Percentiles rank a stretch among this genome's conserved stretches.
Evolutionary conservation across 768 basidiomycete genomes (phyloP).

Genomic region (Lepiota brunneoincarnata): DNA sequence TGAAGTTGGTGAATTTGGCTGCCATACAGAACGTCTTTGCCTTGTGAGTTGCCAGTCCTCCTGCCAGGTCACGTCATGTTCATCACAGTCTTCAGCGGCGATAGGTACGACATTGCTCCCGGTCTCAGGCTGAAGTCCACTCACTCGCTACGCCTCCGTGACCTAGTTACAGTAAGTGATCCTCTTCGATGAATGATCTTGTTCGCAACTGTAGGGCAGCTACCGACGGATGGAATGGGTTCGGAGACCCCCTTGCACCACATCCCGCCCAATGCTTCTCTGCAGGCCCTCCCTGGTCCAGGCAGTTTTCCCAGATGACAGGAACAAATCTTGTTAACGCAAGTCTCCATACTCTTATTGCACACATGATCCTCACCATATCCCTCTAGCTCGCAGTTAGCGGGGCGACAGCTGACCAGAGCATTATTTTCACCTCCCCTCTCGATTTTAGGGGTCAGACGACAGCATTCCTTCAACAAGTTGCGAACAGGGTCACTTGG

Average conservation of each 20-base stretch:
- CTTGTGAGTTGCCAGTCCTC: not conserved
- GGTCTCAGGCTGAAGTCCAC: not conserved
- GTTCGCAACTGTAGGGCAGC: slow-evolving; percentile 4
- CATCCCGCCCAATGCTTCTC: slow-evolving; percentile 16
- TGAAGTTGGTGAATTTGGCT: not conserved
- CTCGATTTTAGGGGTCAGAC: slow-evolving; percentile 22
- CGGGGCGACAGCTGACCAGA: slow-evolving; percentile 18
- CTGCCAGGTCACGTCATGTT: not conserved
- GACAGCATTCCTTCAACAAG: slow-evolving; percentile 16
- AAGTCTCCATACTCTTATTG: not conserved
- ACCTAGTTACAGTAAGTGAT: slow-evolving; percentile 1
- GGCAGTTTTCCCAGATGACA: slow-evolving; percentile 16
- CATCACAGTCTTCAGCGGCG: not conserved
- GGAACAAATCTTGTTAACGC: slow-evolving; percentile 18
- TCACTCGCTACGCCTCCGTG: not conserved
- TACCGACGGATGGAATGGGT: slow-evolving; percentile 19
- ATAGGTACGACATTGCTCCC: not conserved
- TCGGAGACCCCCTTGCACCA: slow-evolving; percentile 17
- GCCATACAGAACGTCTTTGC: slow-evolving; percentile 2
- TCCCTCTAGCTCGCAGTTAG: slow-evolving; percentile 19
- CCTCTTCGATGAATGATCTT: not conserved
- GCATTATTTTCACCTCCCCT: slow-evolving; percentile 18
- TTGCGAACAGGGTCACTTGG: slow-evolving; percentile 18
- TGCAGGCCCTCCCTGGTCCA: slow-evolving; percentile 22
- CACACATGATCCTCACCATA: not conserved